These are phyloP conservation scores for Suillus variegatus DNA, from an alignment of 768 basidiomycete species.

Conservation along the genomic window DNA sequence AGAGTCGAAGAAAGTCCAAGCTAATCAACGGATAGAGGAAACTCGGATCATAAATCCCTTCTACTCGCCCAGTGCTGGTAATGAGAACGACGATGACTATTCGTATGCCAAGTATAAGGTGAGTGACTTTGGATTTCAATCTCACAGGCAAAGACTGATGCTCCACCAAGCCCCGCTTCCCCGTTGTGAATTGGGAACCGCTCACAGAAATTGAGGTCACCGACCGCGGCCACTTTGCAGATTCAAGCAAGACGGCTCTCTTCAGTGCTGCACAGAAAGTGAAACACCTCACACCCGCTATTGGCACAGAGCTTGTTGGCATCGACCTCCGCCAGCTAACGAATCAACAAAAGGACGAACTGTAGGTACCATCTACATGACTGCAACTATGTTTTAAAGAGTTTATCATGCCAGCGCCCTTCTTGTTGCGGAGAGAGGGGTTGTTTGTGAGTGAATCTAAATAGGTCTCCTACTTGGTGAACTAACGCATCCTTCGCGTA, in stretches of 20 bases:
- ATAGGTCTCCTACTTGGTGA: background rate
- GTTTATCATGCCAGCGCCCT: slow-evolving; percentile 49
- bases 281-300: slow-evolving; percentile 64
- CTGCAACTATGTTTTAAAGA: slow-evolving; percentile 13
- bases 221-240: slow-evolving; percentile 70
- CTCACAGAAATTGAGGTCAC: slow-evolving; percentile 56
- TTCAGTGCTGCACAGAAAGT: slow-evolving; percentile 67
- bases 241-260: slow-evolving; percentile 66
- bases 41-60: slow-evolving; percentile 56
- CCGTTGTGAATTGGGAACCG: slow-evolving; percentile 64
- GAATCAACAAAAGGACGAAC: slow-evolving; percentile 72
- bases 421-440: slow-evolving; percentile 73
- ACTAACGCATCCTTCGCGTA: slow-evolving; percentile 24
- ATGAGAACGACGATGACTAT: slow-evolving; percentile 54
- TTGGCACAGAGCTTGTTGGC: slow-evolving; percentile 76
- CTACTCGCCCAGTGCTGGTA: slow-evolving; percentile 60
- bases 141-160: slow-evolving; percentile 4
- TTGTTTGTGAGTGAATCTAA: slow-evolving; percentile 57
- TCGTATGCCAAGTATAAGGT: slow-evolving; percentile 63
- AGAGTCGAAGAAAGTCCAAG: slow-evolving; percentile 25
- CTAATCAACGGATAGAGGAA: slow-evolving; percentile 10
- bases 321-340: slow-evolving; percentile 73
- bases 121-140: slow-evolving; percentile 9
- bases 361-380: slow-evolving; percentile 44
- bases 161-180: slow-evolving; percentile 57